Percentiles rank a stretch among this genome's conserved stretches.
These are phyloP conservation scores for Paecilomyces niveus DNA, from an alignment of 2,329 filamentous ascomycete species.

Conservation along the genomic window DNA sequence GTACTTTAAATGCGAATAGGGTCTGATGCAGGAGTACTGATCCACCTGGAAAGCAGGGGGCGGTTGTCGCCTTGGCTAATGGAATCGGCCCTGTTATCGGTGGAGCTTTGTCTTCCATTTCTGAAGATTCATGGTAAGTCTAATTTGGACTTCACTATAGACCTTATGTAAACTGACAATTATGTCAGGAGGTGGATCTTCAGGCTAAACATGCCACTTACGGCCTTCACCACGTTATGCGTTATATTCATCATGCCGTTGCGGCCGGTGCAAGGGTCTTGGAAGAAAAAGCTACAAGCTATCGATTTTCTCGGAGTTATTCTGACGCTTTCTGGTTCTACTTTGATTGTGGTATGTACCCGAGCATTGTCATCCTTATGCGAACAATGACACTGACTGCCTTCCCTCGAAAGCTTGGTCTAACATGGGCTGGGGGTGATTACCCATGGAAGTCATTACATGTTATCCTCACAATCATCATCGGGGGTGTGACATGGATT, in stretches of 20 bases:
- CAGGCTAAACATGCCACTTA: slow-evolving; percentile 48
- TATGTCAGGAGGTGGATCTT: slow-evolving; percentile 44
- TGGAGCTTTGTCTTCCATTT: slow-evolving; percentile 43
- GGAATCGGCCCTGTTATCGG: slow-evolving; percentile 51
- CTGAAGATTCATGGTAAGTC: slow-evolving; percentile 36
- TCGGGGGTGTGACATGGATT: slow-evolving; percentile 35
- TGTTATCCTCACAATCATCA: slow-evolving; percentile 48
- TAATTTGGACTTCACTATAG: neutral
- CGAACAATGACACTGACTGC: slow-evolving; percentile 13
- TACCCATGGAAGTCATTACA: slow-evolving; percentile 51
- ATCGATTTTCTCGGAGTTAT: slow-evolving; percentile 46
- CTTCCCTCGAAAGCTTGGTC: slow-evolving; percentile 43
- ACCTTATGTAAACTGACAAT: neutral
- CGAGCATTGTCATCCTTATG: slow-evolving; percentile 34
- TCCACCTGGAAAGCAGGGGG: slow-evolving; percentile 37
- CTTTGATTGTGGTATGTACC: slow-evolving; percentile 1
- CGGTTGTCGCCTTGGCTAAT: slow-evolving; percentile 48
- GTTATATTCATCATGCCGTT: slow-evolving; percentile 53
- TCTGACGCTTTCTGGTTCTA: slow-evolving; percentile 36
- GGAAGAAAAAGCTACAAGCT: slow-evolving; percentile 44
- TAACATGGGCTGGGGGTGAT: slow-evolving; percentile 55
- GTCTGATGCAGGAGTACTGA: neutral
- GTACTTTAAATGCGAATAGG: neutral
- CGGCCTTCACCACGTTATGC: slow-evolving; percentile 39
- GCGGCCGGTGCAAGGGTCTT: slow-evolving; percentile 47